These are phyloP conservation scores for Termitomyces sp. DNA, from an alignment of 768 basidiomycete genomes.

Conservation along the genomic window DNA sequence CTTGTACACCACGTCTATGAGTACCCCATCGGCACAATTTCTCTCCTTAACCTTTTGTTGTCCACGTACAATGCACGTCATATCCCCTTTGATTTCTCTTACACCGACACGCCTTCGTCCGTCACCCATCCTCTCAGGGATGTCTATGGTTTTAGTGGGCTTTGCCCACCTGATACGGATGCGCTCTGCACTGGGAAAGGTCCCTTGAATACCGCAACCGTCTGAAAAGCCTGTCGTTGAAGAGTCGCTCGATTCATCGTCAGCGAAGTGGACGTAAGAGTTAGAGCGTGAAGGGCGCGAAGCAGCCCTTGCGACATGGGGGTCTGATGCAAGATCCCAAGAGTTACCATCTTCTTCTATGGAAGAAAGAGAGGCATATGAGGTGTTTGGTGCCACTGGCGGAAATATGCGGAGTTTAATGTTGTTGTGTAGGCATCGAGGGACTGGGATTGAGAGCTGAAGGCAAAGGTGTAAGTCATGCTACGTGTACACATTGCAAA, in stretches of 20 bases:
- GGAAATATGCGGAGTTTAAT: conserved; percentile 73
- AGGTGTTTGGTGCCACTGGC: conserved; percentile 46
- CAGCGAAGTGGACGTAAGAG: conserved; percentile 69
- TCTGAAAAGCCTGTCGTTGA: conserved; percentile 49
- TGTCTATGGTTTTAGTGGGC: conserved; percentile 44
- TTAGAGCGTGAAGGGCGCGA: conserved; percentile 46
- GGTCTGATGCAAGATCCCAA: conserved; percentile 78
- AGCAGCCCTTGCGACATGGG: conserved; percentile 57
- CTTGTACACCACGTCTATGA: conserved; percentile 66
- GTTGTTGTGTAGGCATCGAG: conserved; percentile 73
- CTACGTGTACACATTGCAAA: conserved; percentile 4
- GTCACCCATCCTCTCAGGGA: conserved; percentile 37
- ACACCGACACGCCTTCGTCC: conserved; percentile 67
- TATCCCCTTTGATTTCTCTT: conserved; percentile 60
- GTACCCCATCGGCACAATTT: conserved; percentile 42
- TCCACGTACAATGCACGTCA: conserved; percentile 56
- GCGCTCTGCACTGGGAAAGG: conserved; percentile 73
- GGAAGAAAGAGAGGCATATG: conserved; percentile 72
- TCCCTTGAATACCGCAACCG: conserved; percentile 66
- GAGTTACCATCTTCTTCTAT: conserved; percentile 61
- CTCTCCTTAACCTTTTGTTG: conserved; percentile 32
- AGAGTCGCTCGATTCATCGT: conserved; percentile 79
- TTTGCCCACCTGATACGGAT: conserved; percentile 77
- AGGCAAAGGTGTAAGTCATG: background rate
- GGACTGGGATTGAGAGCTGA: conserved; percentile 73